These are phyloP conservation scores for Peterozyma toletana DNA, from an alignment of 805 yeast genomes.

Conservation along the genomic window DNA sequence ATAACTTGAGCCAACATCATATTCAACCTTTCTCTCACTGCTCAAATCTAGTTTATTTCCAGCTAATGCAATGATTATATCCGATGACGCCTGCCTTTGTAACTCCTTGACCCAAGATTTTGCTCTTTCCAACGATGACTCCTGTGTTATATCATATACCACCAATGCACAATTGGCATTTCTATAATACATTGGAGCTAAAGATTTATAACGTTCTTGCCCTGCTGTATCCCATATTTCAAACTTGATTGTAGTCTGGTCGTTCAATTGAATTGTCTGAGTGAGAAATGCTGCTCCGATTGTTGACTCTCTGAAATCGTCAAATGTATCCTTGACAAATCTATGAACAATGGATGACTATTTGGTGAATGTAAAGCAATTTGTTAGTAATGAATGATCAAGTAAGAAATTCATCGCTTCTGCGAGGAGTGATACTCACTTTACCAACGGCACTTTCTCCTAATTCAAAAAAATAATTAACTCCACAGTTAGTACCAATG, in stretches of 20 bases:
- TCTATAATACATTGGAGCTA: conserved; percentile 80
- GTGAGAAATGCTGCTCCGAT: conserved; percentile 83
- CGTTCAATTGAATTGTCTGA: conserved; percentile 53
- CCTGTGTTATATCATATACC: conserved; percentile 68
- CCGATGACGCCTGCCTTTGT: conserved; percentile 71
- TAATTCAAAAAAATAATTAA: conserved; percentile 8
- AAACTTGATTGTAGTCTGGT: conserved; percentile 50
- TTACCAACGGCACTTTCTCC: conserved; percentile 72
- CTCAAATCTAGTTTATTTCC: conserved; percentile 70
- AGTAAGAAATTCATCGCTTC: not conserved
- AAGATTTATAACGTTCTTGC: conserved; percentile 69
- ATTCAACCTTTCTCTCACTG: conserved; percentile 36
- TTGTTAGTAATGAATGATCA: not conserved
- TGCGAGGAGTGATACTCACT: conserved; percentile 6
- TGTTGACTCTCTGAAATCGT: conserved; percentile 69
- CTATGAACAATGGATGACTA: conserved; percentile 56
- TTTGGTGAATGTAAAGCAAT: not conserved
- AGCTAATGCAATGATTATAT: conserved; percentile 74
- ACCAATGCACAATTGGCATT: conserved; percentile 77
- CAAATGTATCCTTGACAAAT: conserved; percentile 67
- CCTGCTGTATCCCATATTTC: conserved; percentile 90
- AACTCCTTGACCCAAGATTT: conserved; percentile 74
- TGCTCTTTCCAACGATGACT: conserved; percentile 62
- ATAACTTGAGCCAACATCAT: conserved; percentile 43
- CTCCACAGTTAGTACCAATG: not conserved